These are phyloP conservation scores for Xylariaceae sp. DNA, from an alignment of 2,329 filamentous ascomycete species.

Conservation along the genomic window DNA sequence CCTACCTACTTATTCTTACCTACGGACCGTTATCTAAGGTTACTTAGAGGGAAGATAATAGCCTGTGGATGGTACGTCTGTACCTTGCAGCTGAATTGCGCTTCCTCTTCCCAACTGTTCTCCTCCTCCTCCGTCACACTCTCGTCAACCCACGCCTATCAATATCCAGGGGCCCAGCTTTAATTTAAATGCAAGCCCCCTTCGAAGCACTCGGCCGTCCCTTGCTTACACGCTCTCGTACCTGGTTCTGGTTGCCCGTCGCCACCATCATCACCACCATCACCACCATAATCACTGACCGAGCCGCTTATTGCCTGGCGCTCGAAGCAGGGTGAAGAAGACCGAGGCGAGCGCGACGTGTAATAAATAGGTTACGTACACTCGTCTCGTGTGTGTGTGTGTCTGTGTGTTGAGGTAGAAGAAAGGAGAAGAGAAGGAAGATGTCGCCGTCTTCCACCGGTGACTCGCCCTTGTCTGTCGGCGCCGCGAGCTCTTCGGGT, in stretches of 20 bases:
- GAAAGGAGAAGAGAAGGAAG: slow-evolving; percentile 12
- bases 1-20: too few relatives aligned
- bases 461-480: slow-evolving; percentile 45
- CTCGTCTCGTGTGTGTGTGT: slow-evolving; percentile 16
- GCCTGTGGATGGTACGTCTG: too few relatives aligned
- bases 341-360: not conserved
- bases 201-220: slow-evolving; percentile 9
- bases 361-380: too few relatives aligned
- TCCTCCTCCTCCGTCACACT: too few relatives aligned
- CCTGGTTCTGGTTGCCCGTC: not conserved
- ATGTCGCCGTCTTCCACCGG: slow-evolving; percentile 51
- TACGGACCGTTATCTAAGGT: too few relatives aligned
- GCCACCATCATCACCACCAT: not conserved
- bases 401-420: not conserved
- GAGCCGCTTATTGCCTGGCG: slow-evolving; percentile 16
- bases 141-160: too few relatives aligned
- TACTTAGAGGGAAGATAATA: too few relatives aligned
- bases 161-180: too few relatives aligned
- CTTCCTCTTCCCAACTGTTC: too few relatives aligned
- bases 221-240: slow-evolving; percentile 24
- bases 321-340: slow-evolving; percentile 20
- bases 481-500: slow-evolving; percentile 34
- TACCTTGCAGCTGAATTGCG: too few relatives aligned
- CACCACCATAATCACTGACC: slow-evolving; percentile 3
- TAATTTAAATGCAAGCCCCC: too few relatives aligned